Evolutionary conservation across 495 filamentous ascomycete species (phyloP).

Genomic region (Aspergillus coremiiformis): DNA sequence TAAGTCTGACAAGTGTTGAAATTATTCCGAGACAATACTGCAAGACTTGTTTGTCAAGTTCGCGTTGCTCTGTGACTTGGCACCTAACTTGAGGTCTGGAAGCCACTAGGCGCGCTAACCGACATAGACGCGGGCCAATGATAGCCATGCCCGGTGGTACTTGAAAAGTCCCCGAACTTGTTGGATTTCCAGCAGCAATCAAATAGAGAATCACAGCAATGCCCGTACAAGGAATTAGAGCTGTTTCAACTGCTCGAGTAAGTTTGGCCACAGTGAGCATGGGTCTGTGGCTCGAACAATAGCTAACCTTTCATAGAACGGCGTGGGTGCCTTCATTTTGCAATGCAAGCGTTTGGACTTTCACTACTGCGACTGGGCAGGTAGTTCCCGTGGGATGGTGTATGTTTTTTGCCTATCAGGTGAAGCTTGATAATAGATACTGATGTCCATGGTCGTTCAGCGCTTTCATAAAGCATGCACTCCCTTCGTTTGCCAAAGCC

Average conservation of each 20-base stretch:
- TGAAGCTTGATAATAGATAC: not conserved
- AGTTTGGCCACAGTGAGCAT: not conserved
- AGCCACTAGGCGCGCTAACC: conserved; percentile 15
- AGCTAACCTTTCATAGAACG: conserved; percentile 55
- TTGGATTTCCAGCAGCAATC: conserved; percentile 5
- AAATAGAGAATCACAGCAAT: conserved; percentile 40
- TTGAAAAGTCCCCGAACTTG: conserved; percentile 12
- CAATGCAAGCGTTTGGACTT: conserved; percentile 95
- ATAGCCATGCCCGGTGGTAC: not conserved
- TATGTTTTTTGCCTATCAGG: conserved; percentile 36
- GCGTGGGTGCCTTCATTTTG: conserved; percentile 91
- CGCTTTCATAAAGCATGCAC: conserved; percentile 66
- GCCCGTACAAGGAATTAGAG: conserved; percentile 56
- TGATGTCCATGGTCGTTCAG: conserved; percentile 36
- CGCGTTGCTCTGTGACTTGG: conserved; percentile 5
- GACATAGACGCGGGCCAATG: conserved; percentile 23
- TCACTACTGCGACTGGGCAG: conserved; percentile 93
- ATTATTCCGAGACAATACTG: not conserved
- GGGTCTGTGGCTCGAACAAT: not conserved
- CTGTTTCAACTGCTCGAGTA: conserved; percentile 35
- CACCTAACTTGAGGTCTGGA: not conserved
- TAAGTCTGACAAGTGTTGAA: not conserved
- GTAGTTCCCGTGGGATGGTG: conserved; percentile 92
- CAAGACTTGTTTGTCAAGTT: conserved; percentile 1
- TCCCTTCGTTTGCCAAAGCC: conserved; percentile 65